phyloP scores from a whole-genome alignment of 805 yeast genomes.

The Metschnikowia amazonensis region DNA sequence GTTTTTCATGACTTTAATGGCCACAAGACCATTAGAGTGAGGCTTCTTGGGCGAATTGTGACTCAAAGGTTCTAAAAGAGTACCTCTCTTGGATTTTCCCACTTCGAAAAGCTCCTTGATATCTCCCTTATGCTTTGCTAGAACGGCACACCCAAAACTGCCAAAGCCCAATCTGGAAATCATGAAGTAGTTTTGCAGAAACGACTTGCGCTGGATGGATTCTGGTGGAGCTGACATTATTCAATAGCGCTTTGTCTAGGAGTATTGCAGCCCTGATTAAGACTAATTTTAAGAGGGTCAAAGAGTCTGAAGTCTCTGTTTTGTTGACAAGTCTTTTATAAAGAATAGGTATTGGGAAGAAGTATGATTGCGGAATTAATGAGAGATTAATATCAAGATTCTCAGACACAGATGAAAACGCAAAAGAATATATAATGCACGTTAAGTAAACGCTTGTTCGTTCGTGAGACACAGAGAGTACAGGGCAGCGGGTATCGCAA shows the following conservation, averaged over 20 bases:
- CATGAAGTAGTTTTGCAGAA: constrained; percentile 36
- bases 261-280: not conserved
- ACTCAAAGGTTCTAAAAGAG: constrained; percentile 47
- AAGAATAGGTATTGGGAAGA: not conserved
- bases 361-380: not conserved
- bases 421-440: not conserved
- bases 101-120: constrained; percentile 19
- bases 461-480: constrained; percentile 2
- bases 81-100: constrained; percentile 27
- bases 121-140: constrained; percentile 49
- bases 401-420: constrained; percentile 1
- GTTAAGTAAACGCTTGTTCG: not conserved
- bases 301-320: not conserved
- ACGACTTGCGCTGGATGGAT: constrained; percentile 15
- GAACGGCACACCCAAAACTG: constrained; percentile 66
- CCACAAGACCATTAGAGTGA: constrained; percentile 44
- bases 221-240: not conserved
- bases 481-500: not conserved
- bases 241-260: not conserved
- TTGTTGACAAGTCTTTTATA: not conserved
- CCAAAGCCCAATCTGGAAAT: constrained; percentile 65
- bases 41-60: constrained; percentile 20
- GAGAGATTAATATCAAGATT: not conserved
- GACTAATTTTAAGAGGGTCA: not conserved
- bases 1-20: constrained; percentile 74